Conservation (phyloP, 2,329 filamentous ascomycete genomes). For the Penicillium sp. region DNA sequence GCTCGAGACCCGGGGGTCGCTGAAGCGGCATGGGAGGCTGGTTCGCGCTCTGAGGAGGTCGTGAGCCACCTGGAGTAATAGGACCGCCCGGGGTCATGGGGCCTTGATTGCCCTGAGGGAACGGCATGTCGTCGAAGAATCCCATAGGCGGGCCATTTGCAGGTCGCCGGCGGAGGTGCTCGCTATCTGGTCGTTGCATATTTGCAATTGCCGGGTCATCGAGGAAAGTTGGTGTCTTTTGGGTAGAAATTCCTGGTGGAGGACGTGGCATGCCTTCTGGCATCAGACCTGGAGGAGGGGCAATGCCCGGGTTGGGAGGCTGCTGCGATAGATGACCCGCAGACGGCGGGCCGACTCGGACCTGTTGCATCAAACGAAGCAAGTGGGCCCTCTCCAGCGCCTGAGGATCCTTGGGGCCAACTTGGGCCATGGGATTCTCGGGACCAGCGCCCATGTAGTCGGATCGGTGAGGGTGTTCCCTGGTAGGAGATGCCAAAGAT, state of each 20-base stretch:
- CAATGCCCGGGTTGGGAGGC: slow-evolving; percentile 29
- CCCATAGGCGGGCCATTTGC: slow-evolving; percentile 39
- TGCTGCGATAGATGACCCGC: slow-evolving; percentile 29
- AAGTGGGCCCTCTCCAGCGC: slow-evolving; percentile 74
- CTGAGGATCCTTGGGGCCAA: slow-evolving; percentile 42
- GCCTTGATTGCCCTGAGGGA: slow-evolving; percentile 35
- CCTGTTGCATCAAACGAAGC: slow-evolving; percentile 75
- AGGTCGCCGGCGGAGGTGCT: slow-evolving; percentile 38
- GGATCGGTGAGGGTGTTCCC: slow-evolving; percentile 29
- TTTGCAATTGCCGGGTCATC: slow-evolving; percentile 46
- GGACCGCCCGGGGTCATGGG: slow-evolving; percentile 37
- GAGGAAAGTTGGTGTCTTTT: slow-evolving; percentile 40
- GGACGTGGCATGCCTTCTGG: slow-evolving; percentile 37
- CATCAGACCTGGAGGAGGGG: slow-evolving; percentile 36
- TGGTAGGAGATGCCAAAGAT: slow-evolving; percentile 33
- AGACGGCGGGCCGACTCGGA: slow-evolving; percentile 35
- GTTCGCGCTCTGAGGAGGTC: slow-evolving; percentile 32
- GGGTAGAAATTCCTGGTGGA: slow-evolving; percentile 34
- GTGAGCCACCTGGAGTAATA: slow-evolving; percentile 35
- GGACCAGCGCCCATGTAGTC: slow-evolving; percentile 34
- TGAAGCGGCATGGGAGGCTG: slow-evolving; percentile 42
- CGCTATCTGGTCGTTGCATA: slow-evolving; percentile 40
- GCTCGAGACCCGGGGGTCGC: slow-evolving; percentile 46
- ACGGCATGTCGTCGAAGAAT: slow-evolving; percentile 44
- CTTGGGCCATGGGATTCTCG: slow-evolving; percentile 30